Base-by-base conservation (phyloP, 208 protist species). In the Angomonas ambiguus region DNA sequence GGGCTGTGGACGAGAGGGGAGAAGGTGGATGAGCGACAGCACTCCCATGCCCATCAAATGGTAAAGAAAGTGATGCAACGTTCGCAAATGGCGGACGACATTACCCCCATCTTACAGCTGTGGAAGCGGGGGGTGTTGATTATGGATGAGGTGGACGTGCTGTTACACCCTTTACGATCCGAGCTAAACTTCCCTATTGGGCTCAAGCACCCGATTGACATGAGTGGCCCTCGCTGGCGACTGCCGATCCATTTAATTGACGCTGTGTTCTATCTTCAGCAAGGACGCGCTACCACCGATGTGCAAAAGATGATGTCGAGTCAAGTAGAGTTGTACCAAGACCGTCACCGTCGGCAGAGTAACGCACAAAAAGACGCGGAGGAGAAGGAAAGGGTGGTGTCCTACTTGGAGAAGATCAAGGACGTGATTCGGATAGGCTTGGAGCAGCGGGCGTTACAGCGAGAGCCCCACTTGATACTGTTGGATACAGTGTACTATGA, bases 151-250 rank as follows among this genome's bases (percentile, higher is more conserved):
- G 93, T 98, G 8, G 96, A 98, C 73, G 83, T 98, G 33, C 80
- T 98, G 31, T 79, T 98, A 48, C 94, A 98, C 69, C 96, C 96
- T 32, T 87, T 98, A 41, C 93, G 93, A 42, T 96, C 88, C 0
- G 96, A 98, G 79, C 85, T 98, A 45, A 98, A 98, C 78, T 98
- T 97, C 78, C 96, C 96, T 13, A 97, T 98, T 73, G 93, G 96
- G 4, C 64, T 79, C 35, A 96, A 95, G 74, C 65, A 95, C 62
- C 84, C 92, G 8, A 88, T 98, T 59, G 95, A 98, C 76, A 71
- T 98, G 48, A 86, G 80, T 24, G 82, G 86, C 31, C 74, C 77
- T 31, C 92, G 96, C 8, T 98, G 96, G 96, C 71, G 88, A 31
- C 79, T 98, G 51, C 93, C 96, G 28, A 97, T 98, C 10, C 92